A percentile compares a stretch with the other conserved stretches of the same genome.
phyloP scores from a whole-genome alignment of 2,329 filamentous ascomycete genomes.

The Setomelanomma holmii region DNA sequence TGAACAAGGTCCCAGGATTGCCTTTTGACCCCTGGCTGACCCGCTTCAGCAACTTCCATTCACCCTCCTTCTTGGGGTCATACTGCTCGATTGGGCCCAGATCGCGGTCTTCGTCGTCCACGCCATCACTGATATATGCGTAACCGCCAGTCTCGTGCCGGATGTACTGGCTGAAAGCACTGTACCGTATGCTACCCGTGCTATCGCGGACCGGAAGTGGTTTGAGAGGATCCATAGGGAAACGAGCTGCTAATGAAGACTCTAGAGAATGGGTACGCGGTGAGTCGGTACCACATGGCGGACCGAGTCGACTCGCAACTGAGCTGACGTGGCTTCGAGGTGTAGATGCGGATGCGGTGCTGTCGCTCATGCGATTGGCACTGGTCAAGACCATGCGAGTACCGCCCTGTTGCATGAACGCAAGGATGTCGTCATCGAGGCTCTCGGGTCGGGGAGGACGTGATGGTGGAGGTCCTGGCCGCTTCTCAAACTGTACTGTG shows the following conservation, averaged over 20 bases:
- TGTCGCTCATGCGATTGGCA: conserved; percentile 12
- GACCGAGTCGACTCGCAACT: conserved; percentile 17
- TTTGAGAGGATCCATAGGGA: conserved; percentile 5
- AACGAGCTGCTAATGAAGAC: conserved; percentile 16
- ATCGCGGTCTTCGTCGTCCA: conserved; percentile 14
- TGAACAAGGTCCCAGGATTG: conserved; percentile 22
- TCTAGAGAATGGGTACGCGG: conserved; percentile 10
- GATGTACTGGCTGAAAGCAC: conserved; percentile 23
- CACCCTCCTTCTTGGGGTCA: conserved; percentile 9
- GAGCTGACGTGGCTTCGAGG: conserved; percentile 10
- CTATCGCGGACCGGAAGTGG: conserved; percentile 20
- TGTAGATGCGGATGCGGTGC: conserved; percentile 11
- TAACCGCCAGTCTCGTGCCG: conserved; percentile 7
- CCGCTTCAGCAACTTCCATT: conserved; percentile 27
- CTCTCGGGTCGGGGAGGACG: conserved; percentile 24
- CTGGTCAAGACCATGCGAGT: conserved; percentile 19
- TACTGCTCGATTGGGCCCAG: conserved; percentile 24
- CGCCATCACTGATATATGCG: conserved; percentile 8
- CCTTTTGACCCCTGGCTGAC: conserved; percentile 15
- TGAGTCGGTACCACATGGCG: conserved; percentile 14
- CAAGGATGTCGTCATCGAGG: conserved; percentile 20
- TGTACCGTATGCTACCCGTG: conserved; percentile 10
- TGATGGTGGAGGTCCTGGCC: conserved; percentile 11
- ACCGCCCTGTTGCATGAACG: conserved; percentile 19
- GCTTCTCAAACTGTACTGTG: conserved; percentile 21